Percentiles rank a stretch among this genome's conserved stretches.
Conservation (phyloP, 2,329 filamentous ascomycete genomes). For the Arachnomyces sp. region DNA sequence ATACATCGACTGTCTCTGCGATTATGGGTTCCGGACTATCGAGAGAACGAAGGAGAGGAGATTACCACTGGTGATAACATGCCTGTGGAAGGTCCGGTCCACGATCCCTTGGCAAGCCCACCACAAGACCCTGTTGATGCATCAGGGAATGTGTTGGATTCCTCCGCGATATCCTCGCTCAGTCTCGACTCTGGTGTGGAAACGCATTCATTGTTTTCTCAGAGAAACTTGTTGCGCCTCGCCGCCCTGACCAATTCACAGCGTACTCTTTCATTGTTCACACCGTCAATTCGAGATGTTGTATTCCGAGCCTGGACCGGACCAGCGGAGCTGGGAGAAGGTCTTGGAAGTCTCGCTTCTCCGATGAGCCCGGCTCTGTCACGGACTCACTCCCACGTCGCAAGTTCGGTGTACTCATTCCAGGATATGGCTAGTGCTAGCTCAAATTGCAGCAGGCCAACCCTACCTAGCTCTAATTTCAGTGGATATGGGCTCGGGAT, state of each 20-base stretch:
- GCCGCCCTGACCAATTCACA: conserved; percentile 81
- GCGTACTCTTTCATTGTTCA: conserved; percentile 82
- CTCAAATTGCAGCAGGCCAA: conserved; percentile 54
- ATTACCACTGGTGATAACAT: conserved; percentile 28
- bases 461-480: conserved; percentile 27
- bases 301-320: conserved; percentile 91
- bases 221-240: conserved; percentile 82
- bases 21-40: conserved; percentile 83
- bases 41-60: conserved; percentile 56
- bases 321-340: conserved; percentile 61
- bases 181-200: conserved; percentile 73
- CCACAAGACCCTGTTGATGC: conserved; percentile 76
- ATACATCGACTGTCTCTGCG: conserved; percentile 86
- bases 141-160: conserved; percentile 67
- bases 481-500: conserved; percentile 34
- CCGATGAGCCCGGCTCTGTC: conserved; percentile 46
- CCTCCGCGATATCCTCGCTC: conserved; percentile 66
- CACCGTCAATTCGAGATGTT: conserved; percentile 79
- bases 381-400: conserved; percentile 57
- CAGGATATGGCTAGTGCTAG: conserved; percentile 63
- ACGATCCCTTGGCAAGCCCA: conserved; percentile 75
- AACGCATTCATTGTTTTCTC: conserved; percentile 83
- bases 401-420: conserved; percentile 61
- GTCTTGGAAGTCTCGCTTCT: conserved; percentile 31
- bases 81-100: conserved; percentile 50